Percentiles rank a stretch among this genome's conserved stretches.
Conservation (phyloP, 2,329 filamentous ascomycete species). For the Hymenoscyphus fructigenus region DNA sequence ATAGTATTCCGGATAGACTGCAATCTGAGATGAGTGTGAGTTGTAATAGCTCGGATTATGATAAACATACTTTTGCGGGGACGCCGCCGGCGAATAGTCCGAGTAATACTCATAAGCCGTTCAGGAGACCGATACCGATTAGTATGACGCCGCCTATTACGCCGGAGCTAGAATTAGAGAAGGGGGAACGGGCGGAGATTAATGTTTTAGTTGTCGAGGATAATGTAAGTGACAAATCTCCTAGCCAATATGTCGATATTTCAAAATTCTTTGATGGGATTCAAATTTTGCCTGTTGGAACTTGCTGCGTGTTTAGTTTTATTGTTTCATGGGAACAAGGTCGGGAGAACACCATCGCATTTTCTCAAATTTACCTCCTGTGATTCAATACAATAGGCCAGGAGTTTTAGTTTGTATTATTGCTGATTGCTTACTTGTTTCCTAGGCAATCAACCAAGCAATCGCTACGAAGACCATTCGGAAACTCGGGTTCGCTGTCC, state of each 20-base stretch:
- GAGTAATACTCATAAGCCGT: slow-evolving; percentile 14
- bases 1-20: slow-evolving; percentile 64
- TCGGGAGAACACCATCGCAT: no score
- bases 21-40: slow-evolving; percentile 64
- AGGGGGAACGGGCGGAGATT: slow-evolving; percentile 59
- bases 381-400: not conserved
- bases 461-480: slow-evolving; percentile 74
- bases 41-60: slow-evolving; percentile 65
- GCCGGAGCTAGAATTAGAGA: slow-evolving; percentile 49
- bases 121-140: slow-evolving; percentile 9
- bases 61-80: slow-evolving; percentile 38
- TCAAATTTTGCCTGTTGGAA: no score
- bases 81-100: slow-evolving; percentile 43
- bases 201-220: slow-evolving; percentile 80
- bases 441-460: slow-evolving; percentile 64
- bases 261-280: not conserved
- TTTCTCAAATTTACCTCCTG: no score
- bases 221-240: slow-evolving; percentile 53
- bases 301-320: no score
- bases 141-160: slow-evolving; percentile 31
- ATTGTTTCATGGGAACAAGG: no score
- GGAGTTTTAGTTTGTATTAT: not conserved
- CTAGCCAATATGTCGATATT: not conserved
- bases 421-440: not conserved
- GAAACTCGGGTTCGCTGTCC: slow-evolving; percentile 70